phyloP scores from a whole-genome alignment of 495 filamentous ascomycete genomes.

The Neurospora tetrasperma region DNA sequence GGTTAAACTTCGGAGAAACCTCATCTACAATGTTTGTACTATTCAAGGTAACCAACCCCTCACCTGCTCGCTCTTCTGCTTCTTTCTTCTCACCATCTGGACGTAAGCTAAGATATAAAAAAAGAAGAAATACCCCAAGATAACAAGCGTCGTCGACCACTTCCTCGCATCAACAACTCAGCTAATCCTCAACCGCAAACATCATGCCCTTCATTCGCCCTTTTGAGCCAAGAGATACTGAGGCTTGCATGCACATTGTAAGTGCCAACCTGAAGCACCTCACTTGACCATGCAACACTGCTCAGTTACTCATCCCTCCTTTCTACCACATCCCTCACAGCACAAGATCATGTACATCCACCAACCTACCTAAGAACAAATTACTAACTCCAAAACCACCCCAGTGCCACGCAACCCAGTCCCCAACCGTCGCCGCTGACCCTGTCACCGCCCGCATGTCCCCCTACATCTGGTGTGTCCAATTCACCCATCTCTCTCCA shows the following conservation, averaged over 20 bases:
- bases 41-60: not conserved
- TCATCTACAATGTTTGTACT: not conserved
- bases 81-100: not conserved
- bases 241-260: slow-evolving; percentile 27
- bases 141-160: not conserved
- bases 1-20: not conserved
- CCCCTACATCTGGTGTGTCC: slow-evolving; percentile 37
- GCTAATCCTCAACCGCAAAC: not conserved
- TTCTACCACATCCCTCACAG: not conserved
- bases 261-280: not conserved
- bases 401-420: slow-evolving; percentile 33
- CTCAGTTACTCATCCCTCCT: not conserved
- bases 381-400: not conserved
- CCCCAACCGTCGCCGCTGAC: slow-evolving; percentile 22
- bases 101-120: not conserved
- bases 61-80: not conserved
- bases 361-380: not conserved
- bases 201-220: slow-evolving; percentile 32
- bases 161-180: not conserved
- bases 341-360: not conserved
- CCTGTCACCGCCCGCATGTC: slow-evolving; percentile 16
- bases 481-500: slow-evolving; percentile 31
- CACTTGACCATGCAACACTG: not conserved
- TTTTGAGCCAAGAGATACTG: slow-evolving; percentile 21
- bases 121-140: not conserved